Base-by-base conservation (phyloP, 192 early-diverging fungal genomes). In the Entrophospora sp. region DNA sequence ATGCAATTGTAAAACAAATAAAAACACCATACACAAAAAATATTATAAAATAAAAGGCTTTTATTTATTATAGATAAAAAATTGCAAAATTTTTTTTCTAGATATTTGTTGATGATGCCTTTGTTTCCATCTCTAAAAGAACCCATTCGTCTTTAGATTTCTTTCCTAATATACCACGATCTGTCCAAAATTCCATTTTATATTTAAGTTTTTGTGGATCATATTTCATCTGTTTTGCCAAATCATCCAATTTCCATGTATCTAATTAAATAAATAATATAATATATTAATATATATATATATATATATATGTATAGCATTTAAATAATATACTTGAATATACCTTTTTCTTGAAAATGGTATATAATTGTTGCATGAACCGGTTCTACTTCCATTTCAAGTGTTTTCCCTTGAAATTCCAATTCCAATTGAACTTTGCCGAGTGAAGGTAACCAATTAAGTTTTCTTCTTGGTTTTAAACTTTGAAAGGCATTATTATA, bases 391-490 rank as follows among this genome's bases (percentile, higher is more conserved):
- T 69, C 58, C 18, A 85, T 40, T 13, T 77, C 45, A 4, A 87
- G 7, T 3, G 71, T 53, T 7, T 81, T 69, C 49, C 81, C 84
- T 4, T 66, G 69, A 25, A 89, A 44, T 67, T 85, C 80, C 4
- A 90, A 48, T 2, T 73, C 74, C 16, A 90, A 42, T 0, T 79
- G 69, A 1, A 89, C 83, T 30, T 69, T 58, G 2, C 86, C 85
- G 37, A 81, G 49, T 7, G 78, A 53, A 25, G 78, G 68, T 14
- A 82, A 68, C 74, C 87, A 77, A 14, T 74, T 73, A 24, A 90
- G 71, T n/a, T 77, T 80, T 9, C 87, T 72, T 10, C 80, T 81
- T 0, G 86, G 82, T 58, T 81, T 84, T 1, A 83, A 62, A 2
- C 61, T 16, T 24, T 81, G 67, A 42, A 77, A 91, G 8, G 67